Conservation (phyloP, 208 protist species). For the Leishmania lainsoni region DNA sequence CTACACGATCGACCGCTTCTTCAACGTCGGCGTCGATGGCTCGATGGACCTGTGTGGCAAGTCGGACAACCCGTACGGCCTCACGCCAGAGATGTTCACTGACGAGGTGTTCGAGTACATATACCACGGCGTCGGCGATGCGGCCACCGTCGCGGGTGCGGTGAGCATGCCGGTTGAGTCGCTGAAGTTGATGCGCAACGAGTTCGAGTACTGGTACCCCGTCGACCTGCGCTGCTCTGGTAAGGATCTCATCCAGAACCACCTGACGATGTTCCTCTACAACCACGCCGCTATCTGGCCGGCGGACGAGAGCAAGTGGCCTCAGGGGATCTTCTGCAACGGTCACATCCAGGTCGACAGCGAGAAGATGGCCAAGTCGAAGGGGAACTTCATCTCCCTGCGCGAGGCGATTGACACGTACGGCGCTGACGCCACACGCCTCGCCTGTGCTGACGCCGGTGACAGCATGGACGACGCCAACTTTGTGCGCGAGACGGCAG, state of each 20-base stretch:
- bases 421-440: conserved; percentile 93
- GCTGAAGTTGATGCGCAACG: conserved; percentile 89
- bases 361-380: conserved; percentile 99
- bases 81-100: conserved; percentile 95
- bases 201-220: conserved; percentile 99
- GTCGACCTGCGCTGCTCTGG: conserved; percentile 98
- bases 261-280: conserved; percentile 99
- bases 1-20: conserved; percentile 99
- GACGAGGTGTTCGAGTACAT: conserved; percentile 96
- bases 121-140: conserved; percentile 79
- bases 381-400: conserved; percentile 99
- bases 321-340: conserved; percentile 97
- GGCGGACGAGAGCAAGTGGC: conserved; percentile 74
- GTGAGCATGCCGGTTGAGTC: conserved; percentile 73
- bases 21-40: conserved; percentile 90
- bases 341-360: conserved; percentile 99
- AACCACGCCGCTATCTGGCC: conserved; percentile 99
- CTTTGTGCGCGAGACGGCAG: conserved; percentile 95
- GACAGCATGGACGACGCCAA: conserved; percentile 99
- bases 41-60: conserved; percentile 46
- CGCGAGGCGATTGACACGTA: conserved; percentile 84
- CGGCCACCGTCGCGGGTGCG: conserved; percentile 48
- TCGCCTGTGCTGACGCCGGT: conserved; percentile 98
- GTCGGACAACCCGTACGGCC: conserved; percentile 71
- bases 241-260: conserved; percentile 99